phyloP scores from a whole-genome alignment of 1,139 yeast species.

The Debaryomyces fabryi region DNA sequence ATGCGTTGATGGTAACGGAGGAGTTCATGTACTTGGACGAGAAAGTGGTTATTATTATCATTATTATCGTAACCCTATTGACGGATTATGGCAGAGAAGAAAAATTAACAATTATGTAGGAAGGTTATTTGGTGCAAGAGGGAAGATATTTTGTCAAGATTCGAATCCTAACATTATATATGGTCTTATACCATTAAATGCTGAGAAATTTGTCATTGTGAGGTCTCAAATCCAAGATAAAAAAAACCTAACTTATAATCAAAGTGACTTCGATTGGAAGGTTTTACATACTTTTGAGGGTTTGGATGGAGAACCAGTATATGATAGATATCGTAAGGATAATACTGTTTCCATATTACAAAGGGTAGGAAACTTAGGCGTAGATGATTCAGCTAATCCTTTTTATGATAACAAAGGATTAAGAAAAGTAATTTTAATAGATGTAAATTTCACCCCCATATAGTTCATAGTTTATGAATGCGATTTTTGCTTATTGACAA shows the following conservation, averaged over 20 bases:
- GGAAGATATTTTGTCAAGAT: slow-evolving; percentile 6
- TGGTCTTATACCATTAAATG: slow-evolving; percentile 9
- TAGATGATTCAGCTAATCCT: not conserved
- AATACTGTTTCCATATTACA: not conserved
- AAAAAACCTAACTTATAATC: not conserved
- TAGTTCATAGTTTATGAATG: no score
- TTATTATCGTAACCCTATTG: slow-evolving; percentile 11
- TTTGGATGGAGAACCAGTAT: slow-evolving; percentile 11
- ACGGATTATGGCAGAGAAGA: slow-evolving; percentile 8
- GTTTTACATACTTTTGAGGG: not conserved
- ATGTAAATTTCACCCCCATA: not conserved
- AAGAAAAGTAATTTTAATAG: not conserved
- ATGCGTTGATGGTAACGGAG: slow-evolving; percentile 16
- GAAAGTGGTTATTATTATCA: slow-evolving; percentile 16
- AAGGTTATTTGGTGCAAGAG: slow-evolving; percentile 11
- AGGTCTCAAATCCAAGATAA: not conserved
- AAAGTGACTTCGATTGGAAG: slow-evolving; percentile 2
- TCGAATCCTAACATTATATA: not conserved
- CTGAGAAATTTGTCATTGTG: not conserved
- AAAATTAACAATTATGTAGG: slow-evolving; percentile 6
- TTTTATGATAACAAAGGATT: not conserved
- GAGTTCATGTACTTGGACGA: slow-evolving; percentile 19
- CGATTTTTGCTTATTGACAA: no score
- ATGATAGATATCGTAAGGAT: slow-evolving; percentile 8
- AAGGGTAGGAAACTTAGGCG: not conserved